Evolutionary conservation across 768 basidiomycete species (phyloP).

Genomic region (Mycena maculata): DNA sequence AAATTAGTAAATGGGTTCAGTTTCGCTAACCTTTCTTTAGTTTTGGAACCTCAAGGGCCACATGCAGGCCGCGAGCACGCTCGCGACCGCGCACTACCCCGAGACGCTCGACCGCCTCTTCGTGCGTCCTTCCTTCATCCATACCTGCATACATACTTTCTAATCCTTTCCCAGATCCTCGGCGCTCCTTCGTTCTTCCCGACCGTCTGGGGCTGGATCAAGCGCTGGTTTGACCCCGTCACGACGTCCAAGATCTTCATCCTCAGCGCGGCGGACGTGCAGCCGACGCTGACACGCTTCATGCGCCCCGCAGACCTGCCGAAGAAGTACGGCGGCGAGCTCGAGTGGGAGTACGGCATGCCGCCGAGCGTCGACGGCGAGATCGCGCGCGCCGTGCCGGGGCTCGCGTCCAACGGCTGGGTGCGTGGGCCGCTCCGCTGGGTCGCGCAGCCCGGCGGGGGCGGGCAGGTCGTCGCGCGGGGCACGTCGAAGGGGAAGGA

Average conservation of each 20-base stretch:
- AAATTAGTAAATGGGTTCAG: too few relatives aligned
- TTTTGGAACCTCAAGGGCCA: slow-evolving; percentile 62
- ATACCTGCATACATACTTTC: neutral
- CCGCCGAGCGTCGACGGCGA: slow-evolving; percentile 58
- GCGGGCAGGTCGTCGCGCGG: slow-evolving; percentile 25
- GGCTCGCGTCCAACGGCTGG: slow-evolving; percentile 51
- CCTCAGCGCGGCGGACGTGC: slow-evolving; percentile 54
- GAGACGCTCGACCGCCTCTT: slow-evolving; percentile 62
- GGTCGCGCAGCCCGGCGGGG: slow-evolving; percentile 13
- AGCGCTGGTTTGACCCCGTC: slow-evolving; percentile 68
- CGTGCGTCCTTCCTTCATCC: neutral
- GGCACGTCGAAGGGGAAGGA: slow-evolving; percentile 22
- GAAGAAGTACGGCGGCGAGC: slow-evolving; percentile 63
- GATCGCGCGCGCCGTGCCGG: slow-evolving; percentile 45
- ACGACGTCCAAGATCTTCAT: slow-evolving; percentile 69
- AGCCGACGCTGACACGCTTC: slow-evolving; percentile 52
- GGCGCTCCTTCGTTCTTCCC: slow-evolving; percentile 72
- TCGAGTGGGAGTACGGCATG: slow-evolving; percentile 66
- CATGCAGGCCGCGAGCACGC: slow-evolving; percentile 64
- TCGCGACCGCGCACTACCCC: slow-evolving; percentile 68
- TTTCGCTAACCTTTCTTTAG: too few relatives aligned
- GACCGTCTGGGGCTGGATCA: slow-evolving; percentile 70
- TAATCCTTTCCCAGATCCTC: slow-evolving; percentile 48
- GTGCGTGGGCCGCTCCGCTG: slow-evolving; percentile 40
- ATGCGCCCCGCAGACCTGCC: slow-evolving; percentile 61